These are phyloP conservation scores for Colletotrichum acutatum DNA, from an alignment of 2,329 filamentous ascomycete genomes.

Conservation along the genomic window DNA sequence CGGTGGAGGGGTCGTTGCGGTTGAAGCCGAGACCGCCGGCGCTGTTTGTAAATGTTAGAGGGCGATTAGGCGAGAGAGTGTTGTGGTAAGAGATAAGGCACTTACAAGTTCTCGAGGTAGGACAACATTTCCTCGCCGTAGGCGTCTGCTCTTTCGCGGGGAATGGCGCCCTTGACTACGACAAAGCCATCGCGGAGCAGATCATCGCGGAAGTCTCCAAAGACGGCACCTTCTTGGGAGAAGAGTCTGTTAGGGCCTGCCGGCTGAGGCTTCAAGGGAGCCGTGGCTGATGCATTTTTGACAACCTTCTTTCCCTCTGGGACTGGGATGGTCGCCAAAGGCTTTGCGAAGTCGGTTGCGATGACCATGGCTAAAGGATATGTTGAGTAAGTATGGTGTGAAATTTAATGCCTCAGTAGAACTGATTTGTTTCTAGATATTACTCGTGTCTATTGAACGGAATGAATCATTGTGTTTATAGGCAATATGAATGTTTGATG, in stretches of 20 bases:
- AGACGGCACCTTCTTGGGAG: neutral
- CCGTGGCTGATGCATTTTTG: neutral
- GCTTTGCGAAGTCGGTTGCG: neutral
- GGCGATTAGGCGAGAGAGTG: too few relatives aligned
- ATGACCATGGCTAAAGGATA: constrained; percentile 16
- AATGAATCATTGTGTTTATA: neutral
- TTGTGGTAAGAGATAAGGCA: too few relatives aligned
- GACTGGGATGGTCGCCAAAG: constrained; percentile 6
- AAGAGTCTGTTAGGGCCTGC: constrained; percentile 14
- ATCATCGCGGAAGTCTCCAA: constrained; percentile 16
- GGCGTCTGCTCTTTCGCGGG: constrained; percentile 1
- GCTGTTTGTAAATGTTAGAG: neutral
- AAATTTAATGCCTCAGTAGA: neutral
- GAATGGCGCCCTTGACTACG: constrained; percentile 15
- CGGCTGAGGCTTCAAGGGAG: neutral
- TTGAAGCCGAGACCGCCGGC: constrained; percentile 34
- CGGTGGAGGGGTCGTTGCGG: constrained; percentile 51
- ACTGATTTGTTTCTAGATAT: neutral
- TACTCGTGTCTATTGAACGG: neutral
- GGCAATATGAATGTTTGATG: neutral
- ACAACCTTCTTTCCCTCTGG: neutral
- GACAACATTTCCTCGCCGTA: constrained; percentile 18
- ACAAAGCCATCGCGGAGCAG: constrained; percentile 8
- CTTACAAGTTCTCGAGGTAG: constrained; percentile 13
- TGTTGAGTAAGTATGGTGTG: neutral